These are phyloP conservation scores for Lagerstroemia fauriei DNA, from an alignment of 441 rosid species.

Conservation along the genomic window DNA sequence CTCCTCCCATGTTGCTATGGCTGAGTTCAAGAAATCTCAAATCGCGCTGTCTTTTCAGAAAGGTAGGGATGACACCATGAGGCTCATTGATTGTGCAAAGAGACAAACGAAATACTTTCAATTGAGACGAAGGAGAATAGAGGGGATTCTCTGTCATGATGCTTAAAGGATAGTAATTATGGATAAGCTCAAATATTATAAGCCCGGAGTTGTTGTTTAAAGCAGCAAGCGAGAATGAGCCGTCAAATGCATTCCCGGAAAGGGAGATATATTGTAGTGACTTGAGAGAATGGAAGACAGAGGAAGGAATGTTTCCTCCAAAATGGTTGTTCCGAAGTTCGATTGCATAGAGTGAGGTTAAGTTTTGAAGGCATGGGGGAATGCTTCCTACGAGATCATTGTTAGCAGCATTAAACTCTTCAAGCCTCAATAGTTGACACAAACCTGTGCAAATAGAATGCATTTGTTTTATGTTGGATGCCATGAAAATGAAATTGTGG, in stretches of 20 bases:
- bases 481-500: neutral
- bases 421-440: conserved; percentile 19
- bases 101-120: neutral
- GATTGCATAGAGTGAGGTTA: conserved; percentile 24
- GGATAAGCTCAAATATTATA: neutral
- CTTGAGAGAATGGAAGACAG: neutral
- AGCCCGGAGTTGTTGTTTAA: conserved; percentile 5
- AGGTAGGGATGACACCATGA: conserved; percentile 33
- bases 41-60: conserved; percentile 29
- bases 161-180: neutral
- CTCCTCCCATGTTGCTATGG: neutral
- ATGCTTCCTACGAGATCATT: neutral
- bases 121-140: neutral
- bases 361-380: conserved; percentile 21
- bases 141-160: conserved; percentile 15
- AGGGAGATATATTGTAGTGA: neutral
- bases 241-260: conserved; percentile 10
- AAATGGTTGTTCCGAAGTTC: neutral
- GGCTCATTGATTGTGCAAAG: neutral
- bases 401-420: neutral
- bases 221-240: neutral
- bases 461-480: neutral
- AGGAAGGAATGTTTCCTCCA: neutral
- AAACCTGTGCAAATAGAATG: conserved; percentile 14
- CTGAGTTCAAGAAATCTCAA: conserved; percentile 11